Conservation (phyloP, 2,329 filamentous ascomycete genomes). For the Pseudogymnoascus sp. region DNA sequence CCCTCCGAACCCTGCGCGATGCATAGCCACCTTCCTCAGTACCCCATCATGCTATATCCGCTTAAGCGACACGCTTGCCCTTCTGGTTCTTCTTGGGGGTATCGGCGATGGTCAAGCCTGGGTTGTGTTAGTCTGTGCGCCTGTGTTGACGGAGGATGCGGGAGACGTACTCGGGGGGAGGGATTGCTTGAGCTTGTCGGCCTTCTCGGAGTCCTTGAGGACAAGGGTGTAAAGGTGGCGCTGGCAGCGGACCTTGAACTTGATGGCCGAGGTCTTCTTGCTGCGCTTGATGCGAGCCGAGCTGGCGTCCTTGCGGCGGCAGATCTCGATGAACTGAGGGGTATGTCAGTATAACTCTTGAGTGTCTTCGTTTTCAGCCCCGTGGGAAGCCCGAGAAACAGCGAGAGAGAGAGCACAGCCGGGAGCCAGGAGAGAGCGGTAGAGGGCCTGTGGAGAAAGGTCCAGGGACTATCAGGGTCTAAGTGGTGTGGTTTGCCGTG, state of each 20-base stretch:
- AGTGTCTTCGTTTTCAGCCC: background rate
- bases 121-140: conserved; percentile 19
- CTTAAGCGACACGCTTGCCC: conserved; percentile 30
- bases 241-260: conserved; percentile 99
- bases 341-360: conserved; percentile 9
- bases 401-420: conserved; percentile 1
- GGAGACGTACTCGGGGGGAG: conserved; percentile 81
- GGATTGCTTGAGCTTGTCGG: conserved; percentile 99
- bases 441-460: background rate
- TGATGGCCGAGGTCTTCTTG: conserved; percentile 84
- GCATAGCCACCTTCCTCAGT: conserved; percentile 3
- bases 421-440: background rate
- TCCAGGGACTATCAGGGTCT: background rate
- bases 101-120: conserved; percentile 52
- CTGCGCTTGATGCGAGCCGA: conserved; percentile 96
- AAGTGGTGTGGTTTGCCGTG: background rate
- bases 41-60: conserved; percentile 8
- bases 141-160: conserved; percentile 35
- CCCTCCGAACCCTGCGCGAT: conserved; percentile 4
- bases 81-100: conserved; percentile 54
- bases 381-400: background rate
- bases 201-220: conserved; percentile 98
- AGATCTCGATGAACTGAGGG: conserved; percentile 96
- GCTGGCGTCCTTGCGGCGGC: conserved; percentile 97
- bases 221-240: conserved; percentile 95